phyloP scores from a whole-genome alignment of 768 basidiomycete species.

The Suillus placidus region DNA sequence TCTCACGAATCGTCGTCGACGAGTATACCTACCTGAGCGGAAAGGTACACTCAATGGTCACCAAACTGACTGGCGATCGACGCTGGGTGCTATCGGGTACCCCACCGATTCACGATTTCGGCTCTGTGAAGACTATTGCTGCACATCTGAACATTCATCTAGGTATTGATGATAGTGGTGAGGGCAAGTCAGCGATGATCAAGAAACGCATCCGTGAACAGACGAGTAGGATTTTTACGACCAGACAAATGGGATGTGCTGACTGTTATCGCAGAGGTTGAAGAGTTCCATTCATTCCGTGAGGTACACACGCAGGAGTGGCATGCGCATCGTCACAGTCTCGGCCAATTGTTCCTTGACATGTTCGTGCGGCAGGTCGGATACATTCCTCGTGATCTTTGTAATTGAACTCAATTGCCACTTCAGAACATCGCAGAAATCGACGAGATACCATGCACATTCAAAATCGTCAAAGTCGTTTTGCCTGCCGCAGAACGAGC shows the following conservation, averaged over 20 bases:
- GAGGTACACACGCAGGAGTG: slow-evolving; percentile 91
- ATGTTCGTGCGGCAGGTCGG: slow-evolving; percentile 83
- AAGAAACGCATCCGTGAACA: slow-evolving; percentile 84
- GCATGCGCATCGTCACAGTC: slow-evolving; percentile 83
- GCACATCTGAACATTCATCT: slow-evolving; percentile 89
- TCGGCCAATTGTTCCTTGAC: slow-evolving; percentile 83
- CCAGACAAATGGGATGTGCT: slow-evolving; percentile 16
- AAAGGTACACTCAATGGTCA: slow-evolving; percentile 76
- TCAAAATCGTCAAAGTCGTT: slow-evolving; percentile 61
- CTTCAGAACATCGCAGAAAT: slow-evolving; percentile 92
- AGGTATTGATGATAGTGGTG: slow-evolving; percentile 87
- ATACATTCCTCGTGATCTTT: slow-evolving; percentile 8
- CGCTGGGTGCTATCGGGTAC: slow-evolving; percentile 98
- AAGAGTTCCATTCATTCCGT: slow-evolving; percentile 95
- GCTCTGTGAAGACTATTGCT: slow-evolving; percentile 86
- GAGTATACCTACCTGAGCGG: slow-evolving; percentile 93
- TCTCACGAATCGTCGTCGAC: slow-evolving; percentile 85
- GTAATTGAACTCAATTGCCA: slow-evolving; percentile 11
- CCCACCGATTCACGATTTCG: slow-evolving; percentile 90
- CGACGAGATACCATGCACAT: slow-evolving; percentile 86
- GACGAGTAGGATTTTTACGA: slow-evolving; percentile 57
- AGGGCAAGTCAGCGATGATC: slow-evolving; percentile 71
- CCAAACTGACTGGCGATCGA: slow-evolving; percentile 72
- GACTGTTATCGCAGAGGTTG: slow-evolving; percentile 60
- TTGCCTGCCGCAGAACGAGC: slow-evolving; percentile 93